Evolutionary conservation across 164 flowering plant genomes (phyloP).

Genomic region (Pachysandra terminalis): DNA sequence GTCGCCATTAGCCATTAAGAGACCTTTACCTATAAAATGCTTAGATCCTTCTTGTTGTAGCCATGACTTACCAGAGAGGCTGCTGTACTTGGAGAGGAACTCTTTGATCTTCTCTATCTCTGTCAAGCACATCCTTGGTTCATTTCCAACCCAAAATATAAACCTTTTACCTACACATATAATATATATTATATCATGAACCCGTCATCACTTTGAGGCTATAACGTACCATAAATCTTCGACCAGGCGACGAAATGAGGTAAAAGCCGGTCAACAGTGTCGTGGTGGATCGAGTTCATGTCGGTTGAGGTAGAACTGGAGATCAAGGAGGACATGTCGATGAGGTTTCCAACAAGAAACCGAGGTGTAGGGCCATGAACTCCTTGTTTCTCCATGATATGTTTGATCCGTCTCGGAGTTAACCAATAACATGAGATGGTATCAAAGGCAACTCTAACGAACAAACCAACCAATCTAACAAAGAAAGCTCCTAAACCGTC

Average conservation of each 20-base stretch:
- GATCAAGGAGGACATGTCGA: constrained; percentile 60
- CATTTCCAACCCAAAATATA: constrained; percentile 79
- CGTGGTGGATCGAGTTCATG: constrained; percentile 60
- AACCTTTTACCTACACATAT: constrained; percentile 62
- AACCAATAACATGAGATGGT: constrained; percentile 61
- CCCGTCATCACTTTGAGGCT: background rate
- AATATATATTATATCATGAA: background rate
- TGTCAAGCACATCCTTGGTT: constrained; percentile 84
- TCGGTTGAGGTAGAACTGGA: constrained; percentile 57
- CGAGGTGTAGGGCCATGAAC: constrained; percentile 87
- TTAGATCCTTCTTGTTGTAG: constrained; percentile 69
- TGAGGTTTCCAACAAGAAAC: constrained; percentile 68
- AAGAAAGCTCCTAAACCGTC: too few species aligned
- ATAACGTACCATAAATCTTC: constrained; percentile 51
- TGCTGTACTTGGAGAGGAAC: constrained; percentile 56
- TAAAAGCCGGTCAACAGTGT: constrained; percentile 72
- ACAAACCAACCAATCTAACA: constrained; percentile 10
- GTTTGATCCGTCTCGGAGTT: constrained; percentile 76
- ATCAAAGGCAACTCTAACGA: constrained; percentile 31
- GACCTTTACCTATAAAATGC: constrained; percentile 77
- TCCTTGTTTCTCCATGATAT: constrained; percentile 88
- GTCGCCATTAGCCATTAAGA: constrained; percentile 93
- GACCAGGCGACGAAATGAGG: constrained; percentile 91
- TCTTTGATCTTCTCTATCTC: constrained; percentile 77
- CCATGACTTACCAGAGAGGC: constrained; percentile 79